Evolutionary conservation across 2,329 filamentous ascomycete genomes (phyloP), one percentile per base, ranked within the genome.

Genomic region (Alternaria arborescens): DNA sequence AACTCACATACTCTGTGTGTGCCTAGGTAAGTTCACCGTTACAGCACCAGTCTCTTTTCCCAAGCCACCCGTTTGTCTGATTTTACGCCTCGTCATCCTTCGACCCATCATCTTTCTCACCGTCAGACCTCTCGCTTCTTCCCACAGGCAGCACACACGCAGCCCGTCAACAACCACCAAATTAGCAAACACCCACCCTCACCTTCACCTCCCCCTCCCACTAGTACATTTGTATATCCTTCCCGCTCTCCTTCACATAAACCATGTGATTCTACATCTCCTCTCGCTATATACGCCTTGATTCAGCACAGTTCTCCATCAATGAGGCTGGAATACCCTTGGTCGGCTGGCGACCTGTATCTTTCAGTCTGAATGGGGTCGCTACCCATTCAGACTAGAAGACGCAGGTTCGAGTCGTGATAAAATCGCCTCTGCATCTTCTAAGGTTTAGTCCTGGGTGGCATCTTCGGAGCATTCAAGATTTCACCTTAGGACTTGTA

Each of bases 91-190:
- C 8, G 30, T 48, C 44, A 34, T 36, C 30, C 18, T 36, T 36
- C 46, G 30, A 5, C 16, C 12, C 46, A 48, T 22, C 30, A 36
- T 36, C 18, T 34, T 36, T 48, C 30, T 24, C 30, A 24, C 20
- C 30, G 12, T 48, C 30, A 48, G 22, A 24, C 18, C 18, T 48
- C 46, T 48, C 46, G 46, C 46, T 48, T 48, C 46, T 48, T 48
- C 46, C 12, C 18, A 34, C 30, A 48, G 18, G 18, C 28, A 30
- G 34, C 44, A 20, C 30, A 36, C 46, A 18, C 46, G 34, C 46
- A 48, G 30, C 30, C 14, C 12, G 2, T 16, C 18, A 18, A 16
- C 14, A 48, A 32, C 18, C 30, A 48, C 12, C 30, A 36, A 48
- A 48, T 24, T 36, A 36, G 46, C 46, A 34, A 48, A 48, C 18